Base-by-base conservation (phyloP, 163 green algal species). In the Trebouxia gelatinosa region DNA sequence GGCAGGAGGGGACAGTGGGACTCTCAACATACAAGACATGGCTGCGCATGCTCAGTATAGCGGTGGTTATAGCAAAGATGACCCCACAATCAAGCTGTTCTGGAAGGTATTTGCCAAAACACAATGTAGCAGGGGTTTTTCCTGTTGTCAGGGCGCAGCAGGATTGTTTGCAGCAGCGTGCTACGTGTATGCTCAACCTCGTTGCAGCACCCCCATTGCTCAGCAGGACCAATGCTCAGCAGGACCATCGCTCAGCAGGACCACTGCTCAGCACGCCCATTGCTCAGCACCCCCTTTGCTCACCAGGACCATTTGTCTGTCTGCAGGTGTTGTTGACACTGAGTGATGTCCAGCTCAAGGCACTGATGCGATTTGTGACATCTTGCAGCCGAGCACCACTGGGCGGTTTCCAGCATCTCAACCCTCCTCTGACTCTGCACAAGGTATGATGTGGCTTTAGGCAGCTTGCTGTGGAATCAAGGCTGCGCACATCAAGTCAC, bases 341-440 rank as follows among this genome's bases (percentile, higher is more conserved):
- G 64, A 6, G 78, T 96, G 40, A 79, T 97, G 65, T 31, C 72
- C 3, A 82, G 86, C 39, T 83, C 96, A 35, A 80, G 21, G 79
- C 79, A 19, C 81, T 98, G 75, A 88, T 98, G 54, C 89, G 90
- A 58, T 98, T 98, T 81, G 86, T 93, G 26, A 98, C 94, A 4
- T 89, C 84, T 51, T 92, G 86, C 80, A 90, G 85, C 64, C 80
- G 93, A 6, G 86, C 94, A 2, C 94, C 94, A 1, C 83, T 98
- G 40, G 92, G 94, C 1, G 94, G 94, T 0, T 98, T 98, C 80
- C 71, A 86, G 48, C 90, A 95, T 83, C 83, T 98, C 40, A 84
- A 91, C 40, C 94, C 94, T 38, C 89, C 92, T 0, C 88, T 98
- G 39, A 94, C 88, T 2, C 87, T 98, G 1, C 92, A 97, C 86